A percentile compares a stretch with the other conserved stretches of the same genome.
Conservation (phyloP, 1,284 basidiomycete species). For the Megacollybia platyphylla region DNA sequence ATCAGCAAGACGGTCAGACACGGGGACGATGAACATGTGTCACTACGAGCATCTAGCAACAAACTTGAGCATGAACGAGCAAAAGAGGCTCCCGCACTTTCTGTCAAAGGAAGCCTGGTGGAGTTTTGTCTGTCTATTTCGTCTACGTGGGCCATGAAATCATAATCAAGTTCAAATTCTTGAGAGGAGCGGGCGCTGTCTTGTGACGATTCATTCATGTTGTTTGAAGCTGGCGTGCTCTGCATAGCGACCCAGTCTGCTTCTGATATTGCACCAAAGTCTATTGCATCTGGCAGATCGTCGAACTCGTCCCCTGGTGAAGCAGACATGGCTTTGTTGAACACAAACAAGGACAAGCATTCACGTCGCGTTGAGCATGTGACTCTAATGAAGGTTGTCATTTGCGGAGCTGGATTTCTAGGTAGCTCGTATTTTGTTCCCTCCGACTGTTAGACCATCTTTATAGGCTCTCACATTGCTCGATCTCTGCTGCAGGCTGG, state of each 20-base stretch:
- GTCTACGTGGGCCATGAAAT: slow-evolving; percentile 20
- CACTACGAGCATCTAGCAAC: neutral
- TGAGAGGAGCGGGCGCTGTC: neutral
- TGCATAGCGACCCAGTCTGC: slow-evolving; percentile 6
- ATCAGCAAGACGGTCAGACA: neutral
- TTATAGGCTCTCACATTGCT: slow-evolving; percentile 28
- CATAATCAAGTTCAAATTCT: slow-evolving; percentile 2
- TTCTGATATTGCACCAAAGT: slow-evolving; percentile 6
- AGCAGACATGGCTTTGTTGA: neutral
- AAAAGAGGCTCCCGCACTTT: slow-evolving; percentile 8
- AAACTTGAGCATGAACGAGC: slow-evolving; percentile 5
- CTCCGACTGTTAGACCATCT: no score
- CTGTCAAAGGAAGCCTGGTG: no score
- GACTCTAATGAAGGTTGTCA: neutral
- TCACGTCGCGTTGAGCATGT: neutral
- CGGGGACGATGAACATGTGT: slow-evolving; percentile 1
- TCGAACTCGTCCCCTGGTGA: slow-evolving; percentile 7
- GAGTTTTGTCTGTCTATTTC: slow-evolving; percentile 16
- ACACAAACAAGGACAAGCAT: neutral
- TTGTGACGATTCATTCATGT: neutral
- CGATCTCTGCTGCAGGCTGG: slow-evolving; percentile 21
- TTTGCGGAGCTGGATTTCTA: slow-evolving; percentile 11
- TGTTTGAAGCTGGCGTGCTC: neutral
- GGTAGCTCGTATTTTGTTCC: slow-evolving; percentile 13
- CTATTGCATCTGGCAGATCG: slow-evolving; percentile 4